phyloP scores from a whole-genome alignment of 1,284 basidiomycete species.

The Wallemia mellicola region DNA sequence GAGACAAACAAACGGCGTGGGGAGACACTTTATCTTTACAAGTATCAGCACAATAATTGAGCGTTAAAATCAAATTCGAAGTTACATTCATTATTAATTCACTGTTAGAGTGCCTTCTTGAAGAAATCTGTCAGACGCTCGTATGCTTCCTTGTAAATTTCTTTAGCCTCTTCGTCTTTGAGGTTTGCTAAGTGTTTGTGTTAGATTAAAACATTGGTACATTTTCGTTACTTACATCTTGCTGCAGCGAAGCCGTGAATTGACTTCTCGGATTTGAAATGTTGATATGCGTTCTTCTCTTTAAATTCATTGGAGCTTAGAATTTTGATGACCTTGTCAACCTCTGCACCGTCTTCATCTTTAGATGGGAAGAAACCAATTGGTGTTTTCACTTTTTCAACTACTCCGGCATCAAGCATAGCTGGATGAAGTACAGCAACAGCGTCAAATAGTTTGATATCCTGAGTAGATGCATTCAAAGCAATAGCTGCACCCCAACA shows the following conservation, averaged over 20 bases:
- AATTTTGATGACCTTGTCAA: slow-evolving; percentile 20
- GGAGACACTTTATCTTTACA: no score
- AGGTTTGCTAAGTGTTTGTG: no score
- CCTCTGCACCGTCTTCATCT: slow-evolving; percentile 28
- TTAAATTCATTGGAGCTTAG: slow-evolving; percentile 25
- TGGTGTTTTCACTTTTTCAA: slow-evolving; percentile 24
- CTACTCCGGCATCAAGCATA: slow-evolving; percentile 28
- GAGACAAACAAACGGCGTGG: no score
- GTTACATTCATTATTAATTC: neutral
- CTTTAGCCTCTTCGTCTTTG: slow-evolving; percentile 29
- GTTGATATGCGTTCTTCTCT: slow-evolving; percentile 25
- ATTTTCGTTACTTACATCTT: no score
- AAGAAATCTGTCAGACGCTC: slow-evolving; percentile 25
- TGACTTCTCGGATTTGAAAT: slow-evolving; percentile 14
- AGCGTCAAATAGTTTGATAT: slow-evolving; percentile 18
- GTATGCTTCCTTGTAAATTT: slow-evolving; percentile 36
- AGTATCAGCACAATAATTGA: neutral
- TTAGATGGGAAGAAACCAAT: slow-evolving; percentile 29
- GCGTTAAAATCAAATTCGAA: neutral
- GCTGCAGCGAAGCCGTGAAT: slow-evolving; percentile 43
- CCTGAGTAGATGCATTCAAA: neutral
- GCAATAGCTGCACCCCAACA: slow-evolving; percentile 23
- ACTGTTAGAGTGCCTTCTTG: slow-evolving; percentile 8
- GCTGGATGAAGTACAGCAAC: slow-evolving; percentile 23
- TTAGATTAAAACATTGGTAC: no score